Conservation (phyloP, 805 yeast species). For the Schizosaccharomyces octosporus region DNA sequence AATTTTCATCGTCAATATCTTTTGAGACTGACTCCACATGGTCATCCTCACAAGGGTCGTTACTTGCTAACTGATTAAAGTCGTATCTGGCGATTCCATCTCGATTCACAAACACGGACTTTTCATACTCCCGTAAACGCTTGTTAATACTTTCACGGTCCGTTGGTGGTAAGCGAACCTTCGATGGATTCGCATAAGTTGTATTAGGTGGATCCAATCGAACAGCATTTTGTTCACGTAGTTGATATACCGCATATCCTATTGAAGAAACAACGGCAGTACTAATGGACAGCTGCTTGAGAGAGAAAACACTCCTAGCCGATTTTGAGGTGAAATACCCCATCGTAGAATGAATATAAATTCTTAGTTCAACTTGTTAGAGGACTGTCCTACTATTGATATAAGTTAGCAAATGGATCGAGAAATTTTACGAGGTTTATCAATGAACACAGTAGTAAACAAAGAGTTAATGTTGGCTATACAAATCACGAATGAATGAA, state of each 20-base stretch:
- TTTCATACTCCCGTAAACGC: not conserved
- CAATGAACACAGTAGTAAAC: no score
- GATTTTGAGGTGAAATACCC: not conserved
- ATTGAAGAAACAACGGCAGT: not conserved
- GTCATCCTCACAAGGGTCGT: constrained; percentile 86
- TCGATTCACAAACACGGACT: constrained; percentile 10
- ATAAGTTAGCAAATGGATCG: no score
- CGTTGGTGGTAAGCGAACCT: not conserved
- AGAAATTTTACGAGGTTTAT: no score
- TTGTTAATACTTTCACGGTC: not conserved
- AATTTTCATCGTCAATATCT: constrained; percentile 26
- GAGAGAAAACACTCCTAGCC: not conserved
- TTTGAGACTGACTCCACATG: constrained; percentile 55
- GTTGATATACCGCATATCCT: not conserved
- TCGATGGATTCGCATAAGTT: not conserved
- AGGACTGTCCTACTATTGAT: no score
- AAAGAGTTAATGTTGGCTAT: no score
- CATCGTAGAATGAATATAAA: not conserved
- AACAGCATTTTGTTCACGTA: not conserved
- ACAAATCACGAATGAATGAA: no score
- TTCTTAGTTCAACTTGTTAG: no score
- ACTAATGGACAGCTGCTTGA: not conserved
- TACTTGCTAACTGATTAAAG: constrained; percentile 68
- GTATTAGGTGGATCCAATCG: not conserved
- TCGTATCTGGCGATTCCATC: constrained; percentile 78